A percentile compares a stretch with the other conserved stretches of the same genome.
These are phyloP conservation scores for Lentinula boryana DNA, from an alignment of 768 basidiomycete species.

Conservation along the genomic window DNA sequence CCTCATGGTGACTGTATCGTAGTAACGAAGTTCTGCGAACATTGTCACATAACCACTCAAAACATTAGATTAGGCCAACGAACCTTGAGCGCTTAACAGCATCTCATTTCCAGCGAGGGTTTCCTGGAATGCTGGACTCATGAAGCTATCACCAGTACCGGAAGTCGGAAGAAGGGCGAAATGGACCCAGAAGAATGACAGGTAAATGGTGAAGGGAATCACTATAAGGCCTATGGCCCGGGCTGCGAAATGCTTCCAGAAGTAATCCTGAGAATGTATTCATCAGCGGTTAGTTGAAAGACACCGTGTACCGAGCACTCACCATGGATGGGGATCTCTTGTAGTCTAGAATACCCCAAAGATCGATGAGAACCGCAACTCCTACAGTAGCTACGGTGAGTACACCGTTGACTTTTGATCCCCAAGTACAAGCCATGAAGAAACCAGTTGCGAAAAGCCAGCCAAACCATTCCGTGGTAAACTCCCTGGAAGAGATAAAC, in stretches of 20 bases:
- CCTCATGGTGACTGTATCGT: slow-evolving; percentile 78
- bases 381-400: slow-evolving; percentile 88
- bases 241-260: slow-evolving; percentile 84
- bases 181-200: slow-evolving; percentile 95
- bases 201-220: slow-evolving; percentile 85
- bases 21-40: slow-evolving; percentile 82
- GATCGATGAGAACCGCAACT: slow-evolving; percentile 84
- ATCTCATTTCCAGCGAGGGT: slow-evolving; percentile 90
- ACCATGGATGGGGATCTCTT: slow-evolving; percentile 69
- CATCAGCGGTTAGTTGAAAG: neutral
- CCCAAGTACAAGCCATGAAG: slow-evolving; percentile 94
- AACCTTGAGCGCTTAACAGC: slow-evolving; percentile 87
- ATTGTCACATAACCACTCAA: neutral
- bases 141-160: slow-evolving; percentile 92
- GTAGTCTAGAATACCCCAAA: slow-evolving; percentile 91
- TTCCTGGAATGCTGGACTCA: slow-evolving; percentile 98
- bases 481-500: slow-evolving; percentile 51
- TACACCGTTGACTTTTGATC: slow-evolving; percentile 96
- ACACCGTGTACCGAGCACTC: slow-evolving; percentile 3
- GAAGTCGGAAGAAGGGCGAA: slow-evolving; percentile 84
- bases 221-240: slow-evolving; percentile 80
- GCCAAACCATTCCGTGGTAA: slow-evolving; percentile 87
- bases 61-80: slow-evolving; percentile 12
- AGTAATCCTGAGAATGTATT: slow-evolving; percentile 57
- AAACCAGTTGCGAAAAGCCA: slow-evolving; percentile 89